Base-by-base conservation (phyloP, 1,139 yeast species). In the Yamadazyma friedrichii region DNA sequence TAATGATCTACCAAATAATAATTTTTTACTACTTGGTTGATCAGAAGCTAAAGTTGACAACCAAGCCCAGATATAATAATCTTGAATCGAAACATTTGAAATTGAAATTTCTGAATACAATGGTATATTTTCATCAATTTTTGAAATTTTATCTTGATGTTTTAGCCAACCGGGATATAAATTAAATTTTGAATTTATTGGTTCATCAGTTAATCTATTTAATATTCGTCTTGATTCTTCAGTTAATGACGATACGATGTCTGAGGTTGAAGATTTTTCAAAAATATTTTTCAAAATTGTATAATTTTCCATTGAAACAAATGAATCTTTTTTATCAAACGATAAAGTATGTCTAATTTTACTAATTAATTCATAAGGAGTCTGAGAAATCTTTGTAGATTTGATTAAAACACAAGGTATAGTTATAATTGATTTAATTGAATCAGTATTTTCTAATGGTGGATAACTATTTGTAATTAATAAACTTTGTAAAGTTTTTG, bases 61-160 rank as follows among this genome's bases (percentile, higher is more conserved):
- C 96, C 96, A 88, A 0, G 95, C 79, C 96, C 96, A 88, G 24
- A 88, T 86, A 54, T 84, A 88, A 56, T 85, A 88, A 56, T 88
- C 96, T 60, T 87, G 95, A 26, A 88, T 78, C 2, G 88, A 75
- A 1, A 86, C 84, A 46, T 86, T 77, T 13, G 78, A 65, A 12
- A 84, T 75, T 2, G 72, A 62, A 2, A 88, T 81, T 25, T 81
- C 76, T 3, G 73, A 62, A 43, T 55, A 65, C 17, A 64, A 52
- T 2, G 76, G 74, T 15, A 69, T 66, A 42, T 67, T 60, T 1
- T 58, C 56, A 40, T 59, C 62, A 9, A 44, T 44, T 6, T 53
- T 51, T 6, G 36, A 34, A 2, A 36, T 17, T 6, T 32, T 38
- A 8, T 47, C 45, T 15, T 31, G 53, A 26, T 55, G 51, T 41